Base-by-base conservation (phyloP, 345 rosid species). In the Hibiscus mutabilis region DNA sequence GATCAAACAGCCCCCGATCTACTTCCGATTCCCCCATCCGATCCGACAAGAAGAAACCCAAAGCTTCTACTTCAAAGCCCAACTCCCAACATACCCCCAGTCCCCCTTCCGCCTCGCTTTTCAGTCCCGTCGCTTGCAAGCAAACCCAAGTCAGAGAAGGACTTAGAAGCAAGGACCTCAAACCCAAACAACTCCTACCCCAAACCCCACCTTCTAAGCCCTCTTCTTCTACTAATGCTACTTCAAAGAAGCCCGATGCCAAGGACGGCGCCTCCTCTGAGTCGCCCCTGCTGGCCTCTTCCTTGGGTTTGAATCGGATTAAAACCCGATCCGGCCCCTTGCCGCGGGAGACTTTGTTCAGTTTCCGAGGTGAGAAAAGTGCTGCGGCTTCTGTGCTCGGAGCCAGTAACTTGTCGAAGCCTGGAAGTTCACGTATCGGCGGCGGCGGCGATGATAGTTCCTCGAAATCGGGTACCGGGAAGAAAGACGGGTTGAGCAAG, bases 271-370 rank as follows among this genome's bases (percentile, higher is more conserved):
- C 89, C 14, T 76, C 83, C 8, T 79, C 91, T 27, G 98, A 84
- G 74, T 89, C 93, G 14, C 98, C 98, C 0, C 86, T 96, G 52
- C 75, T 96, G 74, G 96, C 99, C 1, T 91, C 98, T 21, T 96
- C 99, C n/a, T 74, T 96, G 29, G 98, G 99, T 8, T 75, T 96
- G 79, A 92, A 92, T 73, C 82, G 84, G 86, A 96, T 96, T 69
- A 96, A 96, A 86, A 96, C 99, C 29, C 80, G 98, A 79, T 96
- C 98, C 5, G 97, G 98, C 14, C 98, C 99, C 6, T 82, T 96
- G 90, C 96, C 93, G 1, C 90, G 87, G 76, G 98, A 92, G 77
- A 92, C 89, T 66, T 84, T 85, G 66, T 96, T 86, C 12, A 81
- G 88, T 66, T 89, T 84, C 35, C 79, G 86, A 60, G 90, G 86